These are phyloP conservation scores for Atkinsonella hypoxylon DNA, from an alignment of 2,329 filamentous ascomycete genomes.

Conservation along the genomic window DNA sequence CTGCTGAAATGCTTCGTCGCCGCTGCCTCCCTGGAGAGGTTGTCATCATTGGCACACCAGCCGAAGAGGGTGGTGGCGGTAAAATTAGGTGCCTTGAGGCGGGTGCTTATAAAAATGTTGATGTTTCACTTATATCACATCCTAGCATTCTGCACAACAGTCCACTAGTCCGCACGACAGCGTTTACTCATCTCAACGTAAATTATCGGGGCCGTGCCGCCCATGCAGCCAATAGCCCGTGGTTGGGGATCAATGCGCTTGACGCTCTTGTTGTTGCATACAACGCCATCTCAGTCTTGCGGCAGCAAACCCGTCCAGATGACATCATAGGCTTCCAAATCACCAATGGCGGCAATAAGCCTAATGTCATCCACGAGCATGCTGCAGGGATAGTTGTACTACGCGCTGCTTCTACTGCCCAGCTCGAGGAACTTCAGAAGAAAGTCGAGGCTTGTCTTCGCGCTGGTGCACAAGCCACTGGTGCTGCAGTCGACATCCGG, in stretches of 20 bases:
- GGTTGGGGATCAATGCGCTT: conserved; percentile 45
- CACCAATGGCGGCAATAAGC: conserved; percentile 35
- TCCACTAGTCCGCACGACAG: conserved; percentile 38
- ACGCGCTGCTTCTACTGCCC: conserved; percentile 28
- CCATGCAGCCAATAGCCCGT: conserved; percentile 42
- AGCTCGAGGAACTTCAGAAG: conserved; percentile 25
- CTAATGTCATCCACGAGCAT: conserved; percentile 43
- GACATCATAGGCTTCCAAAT: conserved; percentile 39
- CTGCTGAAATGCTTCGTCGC: conserved; percentile 30
- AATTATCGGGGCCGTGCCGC: conserved; percentile 42
- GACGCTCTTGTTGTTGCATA: conserved; percentile 40
- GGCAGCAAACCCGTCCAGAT: conserved; percentile 42
- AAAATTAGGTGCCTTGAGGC: conserved; percentile 32
- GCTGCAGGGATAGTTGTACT: conserved; percentile 33
- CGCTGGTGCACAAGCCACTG: conserved; percentile 27
- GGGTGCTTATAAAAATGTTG: conserved; percentile 22
- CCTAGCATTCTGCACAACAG: conserved; percentile 26
- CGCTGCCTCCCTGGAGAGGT: conserved; percentile 31
- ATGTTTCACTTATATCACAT: conserved; percentile 14
- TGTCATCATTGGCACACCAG: conserved; percentile 36
- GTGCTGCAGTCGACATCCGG: conserved; percentile 31
- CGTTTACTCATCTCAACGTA: conserved; percentile 35
- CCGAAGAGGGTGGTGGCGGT: conserved; percentile 31
- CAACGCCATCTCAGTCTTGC: conserved; percentile 34
- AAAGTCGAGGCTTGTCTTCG: conserved; percentile 30